Base-by-base conservation (phyloP, 352 stramenopile genomes). In the Elongisporangium prolatum region DNA sequence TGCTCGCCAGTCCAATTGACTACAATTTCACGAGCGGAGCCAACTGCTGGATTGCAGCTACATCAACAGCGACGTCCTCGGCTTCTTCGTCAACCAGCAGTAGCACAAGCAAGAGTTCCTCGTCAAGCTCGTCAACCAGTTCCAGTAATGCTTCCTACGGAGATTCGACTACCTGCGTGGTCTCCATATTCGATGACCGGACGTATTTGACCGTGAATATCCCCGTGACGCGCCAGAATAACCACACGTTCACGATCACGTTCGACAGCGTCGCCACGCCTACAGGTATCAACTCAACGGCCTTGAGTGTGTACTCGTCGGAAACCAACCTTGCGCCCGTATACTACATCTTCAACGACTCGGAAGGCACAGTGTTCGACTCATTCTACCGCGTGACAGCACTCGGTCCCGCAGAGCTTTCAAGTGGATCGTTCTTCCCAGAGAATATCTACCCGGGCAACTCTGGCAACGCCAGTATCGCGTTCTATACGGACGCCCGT, bases 401-500 rank as follows among this genome's bases (percentile, higher is more conserved):
- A 20, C 50, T 94, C 5, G 64, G 66, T 0, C 57, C 63, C 14
- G 79, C 78, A 1, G 65, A 61, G 6, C 61, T 94, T 5, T 87
- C 76, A 4, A 94, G 84, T 21, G 77, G 81, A 4, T 84, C 82
- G 9, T 94, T 94, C 56, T 60, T 91, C 1, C 84, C 84, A 7
- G 80, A 94, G 54, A 94, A 92, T 50, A 90, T 92, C 48, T 94
- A 91, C 53, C 84, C 84, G 4, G 84, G 84, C 20, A 94, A 92
- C 60, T 73, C 78, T 11, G 84, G 84, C 18, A 92, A 89, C 51
- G 84, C 82, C 7, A 89, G 65, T 28, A 69, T 94, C 14, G 79
- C 74, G 17, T 94, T 94, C 67, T 92, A 82, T 65, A 86, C 82
- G 13, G 74, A 80, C 48, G 80, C 82, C 11, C 72, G 71, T 18